Percentiles rank a stretch among this genome's conserved stretches.
phyloP scores from a whole-genome alignment of 306 rosid species.

The Arachis stenosperma region DNA sequence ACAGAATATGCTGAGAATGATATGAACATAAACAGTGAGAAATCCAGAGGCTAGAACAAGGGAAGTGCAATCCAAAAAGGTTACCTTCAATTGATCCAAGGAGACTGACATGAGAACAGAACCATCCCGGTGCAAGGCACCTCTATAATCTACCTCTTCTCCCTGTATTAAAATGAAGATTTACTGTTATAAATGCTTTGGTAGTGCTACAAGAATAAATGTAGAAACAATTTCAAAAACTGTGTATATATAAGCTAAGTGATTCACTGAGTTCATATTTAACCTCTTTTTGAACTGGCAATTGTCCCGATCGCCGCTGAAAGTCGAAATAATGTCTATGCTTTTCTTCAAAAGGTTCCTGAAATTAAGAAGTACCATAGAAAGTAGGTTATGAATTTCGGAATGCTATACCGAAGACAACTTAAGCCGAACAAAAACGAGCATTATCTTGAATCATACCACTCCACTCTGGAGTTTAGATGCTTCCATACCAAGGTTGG shows the following conservation, averaged over 20 bases:
- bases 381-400: conserved; percentile 26
- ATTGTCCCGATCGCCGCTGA: conserved; percentile 94
- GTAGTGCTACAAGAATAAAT: neutral
- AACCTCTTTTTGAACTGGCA: conserved; percentile 93
- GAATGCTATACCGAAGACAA: conserved; percentile 23
- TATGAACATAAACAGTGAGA: conserved; percentile 7
- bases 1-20: neutral
- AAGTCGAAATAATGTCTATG: conserved; percentile 89
- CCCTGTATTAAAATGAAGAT: conserved; percentile 58
- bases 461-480: conserved; percentile 86
- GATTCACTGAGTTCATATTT: conserved; percentile 18
- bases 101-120: conserved; percentile 96
- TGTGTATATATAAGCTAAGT: neutral
- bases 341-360: conserved; percentile 95
- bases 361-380: conserved; percentile 44
- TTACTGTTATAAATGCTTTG: conserved; percentile 10
- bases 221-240: neutral
- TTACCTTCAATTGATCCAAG: conserved; percentile 85
- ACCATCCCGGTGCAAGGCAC: conserved; percentile 90
- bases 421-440: conserved; percentile 23
- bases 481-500: conserved; percentile 86
- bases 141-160: conserved; percentile 98
- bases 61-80: conserved; percentile 23
- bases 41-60: conserved; percentile 22
- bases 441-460: conserved; percentile 62